Percentiles rank a stretch among this genome's conserved stretches.
These are phyloP conservation scores for Volutella citrinella DNA, from an alignment of 2,329 filamentous ascomycete species.

Conservation along the genomic window DNA sequence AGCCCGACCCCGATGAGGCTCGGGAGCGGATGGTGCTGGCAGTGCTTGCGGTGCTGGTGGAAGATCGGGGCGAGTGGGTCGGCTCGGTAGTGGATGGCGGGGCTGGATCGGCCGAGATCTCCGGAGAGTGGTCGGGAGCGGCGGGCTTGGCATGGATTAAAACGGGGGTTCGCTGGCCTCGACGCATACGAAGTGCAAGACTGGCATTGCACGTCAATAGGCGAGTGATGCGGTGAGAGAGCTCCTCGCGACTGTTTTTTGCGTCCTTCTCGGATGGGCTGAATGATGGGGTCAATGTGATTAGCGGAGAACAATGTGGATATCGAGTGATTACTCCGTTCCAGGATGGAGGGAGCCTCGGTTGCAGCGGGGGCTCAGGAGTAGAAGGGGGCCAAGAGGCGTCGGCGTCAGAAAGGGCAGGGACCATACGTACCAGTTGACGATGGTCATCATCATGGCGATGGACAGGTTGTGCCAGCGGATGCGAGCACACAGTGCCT, in stretches of 20 bases:
- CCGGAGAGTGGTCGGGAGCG: no score
- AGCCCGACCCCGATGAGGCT: no score
- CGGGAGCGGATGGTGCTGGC: no score
- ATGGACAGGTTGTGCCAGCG: slow-evolving; percentile 38
- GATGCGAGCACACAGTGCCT: slow-evolving; percentile 29
- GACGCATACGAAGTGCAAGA: slow-evolving; percentile 31
- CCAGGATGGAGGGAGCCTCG: no score
- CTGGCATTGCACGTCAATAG: slow-evolving; percentile 33
- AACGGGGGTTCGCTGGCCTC: slow-evolving; percentile 15
- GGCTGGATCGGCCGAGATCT: not conserved
- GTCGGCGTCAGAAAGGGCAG: not conserved
- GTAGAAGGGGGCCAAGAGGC: not conserved
- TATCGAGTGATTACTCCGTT: no score
- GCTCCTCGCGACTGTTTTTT: slow-evolving; percentile 32
- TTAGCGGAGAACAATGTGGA: no score
- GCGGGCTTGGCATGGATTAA: slow-evolving; percentile 9
- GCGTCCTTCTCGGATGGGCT: slow-evolving; percentile 35
- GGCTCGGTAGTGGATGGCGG: not conserved
- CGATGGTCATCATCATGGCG: slow-evolving; percentile 37
- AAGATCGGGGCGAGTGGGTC: no score
- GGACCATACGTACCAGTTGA: slow-evolving; percentile 32
- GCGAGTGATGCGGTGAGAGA: slow-evolving; percentile 31
- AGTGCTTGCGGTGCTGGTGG: no score
- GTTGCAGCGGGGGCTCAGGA: no score
- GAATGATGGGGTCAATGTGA: slow-evolving; percentile 1